Percentiles rank a stretch among this genome's conserved stretches.
Evolutionary conservation across 306 rosid species (phyloP).

Genomic region (Aeschynomene evenia): DNA sequence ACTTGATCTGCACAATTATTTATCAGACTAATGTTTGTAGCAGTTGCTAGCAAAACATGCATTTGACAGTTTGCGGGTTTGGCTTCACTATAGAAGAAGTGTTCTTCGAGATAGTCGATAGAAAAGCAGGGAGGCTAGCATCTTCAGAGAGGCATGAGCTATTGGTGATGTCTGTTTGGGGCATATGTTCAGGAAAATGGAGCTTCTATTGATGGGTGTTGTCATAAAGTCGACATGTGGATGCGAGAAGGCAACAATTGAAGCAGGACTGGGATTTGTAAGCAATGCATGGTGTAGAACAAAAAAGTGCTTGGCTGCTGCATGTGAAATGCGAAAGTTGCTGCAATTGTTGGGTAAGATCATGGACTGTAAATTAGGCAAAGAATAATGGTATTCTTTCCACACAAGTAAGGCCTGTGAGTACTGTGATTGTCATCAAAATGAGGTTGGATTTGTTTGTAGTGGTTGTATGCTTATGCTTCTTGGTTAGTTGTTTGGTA

Average conservation of each 20-base stretch:
- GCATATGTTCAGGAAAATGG: not conserved
- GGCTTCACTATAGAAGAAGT: not conserved
- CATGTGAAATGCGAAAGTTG: slow-evolving; percentile 11
- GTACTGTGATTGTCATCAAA: not conserved
- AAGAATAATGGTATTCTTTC: not conserved
- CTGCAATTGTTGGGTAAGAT: slow-evolving; percentile 24
- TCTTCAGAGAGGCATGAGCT: slow-evolving; percentile 7
- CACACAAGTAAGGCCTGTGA: not conserved
- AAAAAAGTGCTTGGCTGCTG: not conserved
- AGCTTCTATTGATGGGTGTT: not conserved
- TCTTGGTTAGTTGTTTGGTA: not conserved
- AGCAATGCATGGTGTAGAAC: slow-evolving; percentile 10
- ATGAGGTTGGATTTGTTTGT: not conserved
- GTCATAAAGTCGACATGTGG: slow-evolving; percentile 2
- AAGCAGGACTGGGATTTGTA: not conserved
- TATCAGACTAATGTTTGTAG: slow-evolving; percentile 11
- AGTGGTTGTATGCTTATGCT: slow-evolving; percentile 9
- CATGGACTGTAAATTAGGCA: slow-evolving; percentile 2
- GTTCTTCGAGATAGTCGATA: not conserved
- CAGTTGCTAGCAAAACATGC: not conserved
- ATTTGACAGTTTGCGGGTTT: slow-evolving; percentile 4
- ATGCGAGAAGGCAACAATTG: not conserved
- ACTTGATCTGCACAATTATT: slow-evolving; percentile 8
- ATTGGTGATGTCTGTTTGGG: not conserved
- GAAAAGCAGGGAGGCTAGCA: slow-evolving; percentile 14